Base-by-base conservation (phyloP, 345 rosid genomes). In the Punica granatum region DNA sequence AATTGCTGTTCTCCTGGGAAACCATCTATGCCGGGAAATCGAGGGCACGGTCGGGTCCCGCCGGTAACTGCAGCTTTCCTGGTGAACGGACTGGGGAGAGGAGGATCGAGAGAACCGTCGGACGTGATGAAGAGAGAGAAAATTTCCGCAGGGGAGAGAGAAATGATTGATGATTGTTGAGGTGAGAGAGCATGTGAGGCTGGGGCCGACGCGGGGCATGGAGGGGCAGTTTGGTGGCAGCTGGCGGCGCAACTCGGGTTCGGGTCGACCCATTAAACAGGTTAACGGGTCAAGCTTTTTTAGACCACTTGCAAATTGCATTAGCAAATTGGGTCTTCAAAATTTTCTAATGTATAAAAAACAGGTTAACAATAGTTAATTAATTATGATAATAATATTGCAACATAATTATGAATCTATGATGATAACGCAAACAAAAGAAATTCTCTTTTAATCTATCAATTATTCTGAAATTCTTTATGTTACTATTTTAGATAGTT, bases 1-100 rank as follows among this genome's bases (percentile, higher is more conserved):
- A 86, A 74, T 85, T 86, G 60, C 82, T 71, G 81, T 73, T 83
- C 69, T 85, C 96, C 44, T 87, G 89, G 3, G 90, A 79, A 49
- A 78, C 90, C 92, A 87, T 89, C 54, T 39, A 56, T 54, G 53
- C 78, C 63, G 49, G 69, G 25, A 60, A 68, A 54, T 0, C 18
- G 32, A 37, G 14, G 26, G 15, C 32, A 21, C 65, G 25, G 35
- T 9, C 35, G 49, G 42, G 64, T 33, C 37, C 12, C 61, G 60
- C 34, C 18, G 65, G 4, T 43, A 48, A 39, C 34, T 37, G 48
- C 46, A 42, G 48, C 54, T 41, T 37, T 26, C 8, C 19, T 8
- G 43, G 53, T 13, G 11, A n/a, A 12, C 58, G 9, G 30, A 51
- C 34, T 5, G 48, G 8, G 53, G 46, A 32, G 26, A n/a, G 31